Evolutionary conservation across 257 asterid species (phyloP).

Genomic region (Schizonepeta tenuifolia): DNA sequence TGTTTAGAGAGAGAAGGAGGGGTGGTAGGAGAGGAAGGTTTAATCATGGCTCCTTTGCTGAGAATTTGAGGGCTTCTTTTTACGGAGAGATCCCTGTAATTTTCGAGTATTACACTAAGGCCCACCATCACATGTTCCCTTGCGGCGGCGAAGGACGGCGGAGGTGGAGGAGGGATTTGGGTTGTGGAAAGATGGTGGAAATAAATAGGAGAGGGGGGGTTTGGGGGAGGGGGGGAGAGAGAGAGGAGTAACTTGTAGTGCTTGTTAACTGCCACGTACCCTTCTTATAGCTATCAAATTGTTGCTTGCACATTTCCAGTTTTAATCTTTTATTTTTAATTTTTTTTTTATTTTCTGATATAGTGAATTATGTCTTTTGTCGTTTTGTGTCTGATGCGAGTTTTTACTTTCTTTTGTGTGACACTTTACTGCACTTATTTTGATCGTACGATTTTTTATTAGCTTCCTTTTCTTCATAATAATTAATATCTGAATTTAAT

Average conservation of each 20-base stretch:
- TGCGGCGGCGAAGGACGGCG: conserved; percentile 27
- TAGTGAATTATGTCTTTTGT: conserved; percentile 31
- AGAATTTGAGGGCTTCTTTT: conserved; percentile 53
- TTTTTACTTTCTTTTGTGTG: conserved; percentile 34
- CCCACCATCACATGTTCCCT: conserved; percentile 77
- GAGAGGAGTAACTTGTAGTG: conserved; percentile 48
- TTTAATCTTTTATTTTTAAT: conserved; percentile 1
- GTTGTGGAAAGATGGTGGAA: conserved; percentile 26
- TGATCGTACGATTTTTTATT: neutral
- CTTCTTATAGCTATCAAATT: conserved; percentile 39
- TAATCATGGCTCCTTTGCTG: conserved; percentile 67
- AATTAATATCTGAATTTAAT: neutral
- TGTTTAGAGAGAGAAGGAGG: conserved; percentile 29
- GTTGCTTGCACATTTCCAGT: conserved; percentile 31
- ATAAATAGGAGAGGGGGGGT: conserved; percentile 31
- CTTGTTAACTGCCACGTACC: conserved; percentile 73
- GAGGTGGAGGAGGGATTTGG: conserved; percentile 13
- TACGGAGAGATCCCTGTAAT: conserved; percentile 35
- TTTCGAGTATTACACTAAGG: conserved; percentile 79
- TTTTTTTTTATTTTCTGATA: neutral
- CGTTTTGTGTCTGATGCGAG: conserved; percentile 34
- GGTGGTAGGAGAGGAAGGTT: conserved; percentile 40
- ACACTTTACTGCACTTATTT: conserved; percentile 37
- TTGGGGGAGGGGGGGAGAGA: neutral
- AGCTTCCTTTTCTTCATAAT: neutral